Evolutionary conservation across 1,139 yeast species (phyloP).

Genomic region (Hansenula anomala): DNA sequence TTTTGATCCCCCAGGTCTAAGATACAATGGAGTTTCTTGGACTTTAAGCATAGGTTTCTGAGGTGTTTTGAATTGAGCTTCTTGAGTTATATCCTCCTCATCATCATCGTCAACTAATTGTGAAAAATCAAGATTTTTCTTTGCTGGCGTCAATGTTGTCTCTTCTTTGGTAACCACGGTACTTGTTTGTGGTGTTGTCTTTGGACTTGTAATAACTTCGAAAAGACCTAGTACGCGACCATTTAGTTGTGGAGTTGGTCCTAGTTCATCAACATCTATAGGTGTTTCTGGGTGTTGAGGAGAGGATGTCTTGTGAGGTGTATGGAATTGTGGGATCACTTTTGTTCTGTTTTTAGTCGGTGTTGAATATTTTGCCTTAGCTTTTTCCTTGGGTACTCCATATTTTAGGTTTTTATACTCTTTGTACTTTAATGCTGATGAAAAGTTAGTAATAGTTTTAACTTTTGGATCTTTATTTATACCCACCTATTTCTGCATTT

Average conservation of each 20-base stretch:
- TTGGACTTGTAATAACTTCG: conserved; percentile 35
- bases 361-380: conserved; percentile 3
- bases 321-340: conserved; percentile 8
- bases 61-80: conserved; percentile 26
- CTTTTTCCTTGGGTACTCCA: conserved; percentile 3
- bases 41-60: conserved; percentile 11
- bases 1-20: conserved; percentile 8
- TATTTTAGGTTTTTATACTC: conserved; percentile 10
- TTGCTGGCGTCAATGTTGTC: conserved; percentile 8
- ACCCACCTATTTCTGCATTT: conserved; percentile 33
- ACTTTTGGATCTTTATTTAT: too few relatives aligned
- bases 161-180: not conserved
- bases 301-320: conserved; percentile 22
- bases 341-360: conserved; percentile 1
- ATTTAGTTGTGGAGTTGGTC: conserved; percentile 74
- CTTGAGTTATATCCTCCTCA: not conserved
- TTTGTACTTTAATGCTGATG: conserved; percentile 7
- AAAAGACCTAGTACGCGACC: conserved; percentile 67
- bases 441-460: not conserved
- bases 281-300: conserved; percentile 10
- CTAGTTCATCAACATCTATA: conserved; percentile 35
- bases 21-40: conserved; percentile 24
- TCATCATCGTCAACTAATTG: conserved; percentile 2
- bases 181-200: conserved; percentile 8
- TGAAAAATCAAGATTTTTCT: conserved; percentile 8